Percentiles rank a stretch among this genome's conserved stretches.
Conservation (phyloP, 331 rosid species). For the Malus hybrid region DNA sequence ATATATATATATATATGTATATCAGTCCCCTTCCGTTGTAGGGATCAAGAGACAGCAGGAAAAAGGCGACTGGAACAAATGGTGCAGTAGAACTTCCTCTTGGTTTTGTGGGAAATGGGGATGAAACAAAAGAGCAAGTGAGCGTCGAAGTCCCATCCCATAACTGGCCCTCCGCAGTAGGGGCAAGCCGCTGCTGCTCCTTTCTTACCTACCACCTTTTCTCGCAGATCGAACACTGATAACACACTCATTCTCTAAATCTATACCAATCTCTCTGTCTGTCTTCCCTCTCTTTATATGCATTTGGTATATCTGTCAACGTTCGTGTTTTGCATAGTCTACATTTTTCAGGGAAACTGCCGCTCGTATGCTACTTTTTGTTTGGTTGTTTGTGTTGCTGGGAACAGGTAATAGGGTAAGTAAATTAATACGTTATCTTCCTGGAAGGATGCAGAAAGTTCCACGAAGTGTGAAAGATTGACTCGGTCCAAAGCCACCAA, state of each 20-base stretch:
- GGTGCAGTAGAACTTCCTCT: slow-evolving; percentile 21
- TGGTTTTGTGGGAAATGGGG: slow-evolving; percentile 21
- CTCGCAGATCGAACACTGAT: slow-evolving; percentile 20
- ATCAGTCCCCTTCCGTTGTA: too few relatives aligned
- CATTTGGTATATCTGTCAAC: too few relatives aligned
- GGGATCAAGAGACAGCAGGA: background rate
- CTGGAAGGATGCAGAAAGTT: background rate
- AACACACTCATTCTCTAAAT: slow-evolving; percentile 8
- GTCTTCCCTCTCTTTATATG: background rate
- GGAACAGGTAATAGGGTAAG: background rate
- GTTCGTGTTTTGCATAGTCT: background rate
- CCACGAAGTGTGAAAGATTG: background rate
- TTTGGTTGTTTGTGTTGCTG: background rate
- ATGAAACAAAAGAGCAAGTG: slow-evolving; percentile 17
- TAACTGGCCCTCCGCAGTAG: slow-evolving; percentile 29
- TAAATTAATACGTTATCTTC: background rate
- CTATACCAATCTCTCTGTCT: background rate
- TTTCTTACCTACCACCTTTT: background rate
- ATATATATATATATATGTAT: too few relatives aligned
- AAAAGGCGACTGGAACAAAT: slow-evolving; percentile 23
- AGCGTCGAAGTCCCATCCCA: slow-evolving; percentile 17
- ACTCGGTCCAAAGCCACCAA: background rate
- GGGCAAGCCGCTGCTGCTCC: slow-evolving; percentile 22
- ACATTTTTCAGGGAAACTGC: background rate
- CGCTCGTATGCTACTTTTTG: background rate